Evolutionary conservation across 1,284 basidiomycete species (phyloP).

Genomic region (Sanghuangporus sanghuang): DNA sequence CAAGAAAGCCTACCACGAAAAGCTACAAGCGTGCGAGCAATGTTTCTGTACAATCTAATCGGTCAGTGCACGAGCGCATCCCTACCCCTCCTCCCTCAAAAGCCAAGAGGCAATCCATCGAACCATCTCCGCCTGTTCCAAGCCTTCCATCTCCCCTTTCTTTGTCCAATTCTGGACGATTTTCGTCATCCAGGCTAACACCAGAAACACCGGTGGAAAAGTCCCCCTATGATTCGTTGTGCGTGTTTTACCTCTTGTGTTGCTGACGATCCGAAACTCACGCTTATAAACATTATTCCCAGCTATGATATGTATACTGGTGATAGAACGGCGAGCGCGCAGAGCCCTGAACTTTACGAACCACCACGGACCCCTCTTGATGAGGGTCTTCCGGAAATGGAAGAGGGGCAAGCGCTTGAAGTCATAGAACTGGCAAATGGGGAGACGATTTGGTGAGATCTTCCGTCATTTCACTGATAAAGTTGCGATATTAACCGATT

Average conservation of each 20-base stretch:
- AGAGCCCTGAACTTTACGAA: constrained; percentile 22
- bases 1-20: constrained; percentile 46
- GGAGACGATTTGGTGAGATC: constrained; percentile 70
- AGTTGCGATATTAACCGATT: constrained; percentile 18
- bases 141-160: constrained; percentile 40
- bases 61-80: constrained; percentile 72
- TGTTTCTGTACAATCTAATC: constrained; percentile 46
- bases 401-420: constrained; percentile 63
- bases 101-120: constrained; percentile 55
- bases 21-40: constrained; percentile 42
- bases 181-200: constrained; percentile 34
- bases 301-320: constrained; percentile 79
- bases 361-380: constrained; percentile 22
- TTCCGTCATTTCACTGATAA: background rate
- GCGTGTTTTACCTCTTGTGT: constrained; percentile 30
- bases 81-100: constrained; percentile 76
- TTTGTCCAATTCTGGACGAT: constrained; percentile 21
- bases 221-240: constrained; percentile 73
- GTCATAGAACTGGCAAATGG: constrained; percentile 77
- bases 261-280: constrained; percentile 1
- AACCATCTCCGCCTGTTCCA: constrained; percentile 66
- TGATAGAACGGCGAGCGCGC: constrained; percentile 36
- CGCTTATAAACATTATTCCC: constrained; percentile 3
- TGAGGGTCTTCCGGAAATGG: constrained; percentile 29
- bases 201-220: constrained; percentile 48